Evolutionary conservation across 257 asterid species (phyloP), one percentile per base, ranked within the genome.

Genomic region (Gentiana macrophylla): DNA sequence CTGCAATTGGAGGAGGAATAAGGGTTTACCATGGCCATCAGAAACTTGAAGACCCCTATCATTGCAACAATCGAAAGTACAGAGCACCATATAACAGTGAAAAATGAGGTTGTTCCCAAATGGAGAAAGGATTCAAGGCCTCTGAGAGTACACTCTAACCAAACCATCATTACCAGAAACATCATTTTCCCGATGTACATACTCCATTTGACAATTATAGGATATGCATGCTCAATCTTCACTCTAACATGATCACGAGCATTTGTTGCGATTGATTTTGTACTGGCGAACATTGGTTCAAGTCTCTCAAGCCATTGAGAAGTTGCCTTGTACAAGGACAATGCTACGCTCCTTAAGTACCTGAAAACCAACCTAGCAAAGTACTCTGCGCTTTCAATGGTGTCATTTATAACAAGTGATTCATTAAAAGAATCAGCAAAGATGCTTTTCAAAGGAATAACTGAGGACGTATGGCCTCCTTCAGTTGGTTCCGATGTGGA

Each of bases 141-240:
- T 81, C 98, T 87, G 49, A 87, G 69, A 34, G 86, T 67, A 62
- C 95, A 92, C 52, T 85, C 94, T 82, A 92, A 70, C 97, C 97
- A 92, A 62, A 85, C 74, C 86, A 92, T 75, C 60, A 83, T 69
- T 45, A 92, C 63, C 60, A 92, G 80, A 70, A 92, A 82, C 74
- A 85, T 50, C 50, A 79, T 69, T 63, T 79, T 85, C 62, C 83
- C 85, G 53, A 83, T 59, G 52, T 79, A 77, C 82, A 63, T 65
- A 59, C 79, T 67, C 98, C 94, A 83, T 77, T 76, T 72, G 45
- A 78, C 66, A 53, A 81, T 45, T 47, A 88, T 67, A 51, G 98
- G 97, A 53, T 74, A 68, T 67, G 85, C 87, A 49, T 47, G 66
- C 71, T 78, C 84, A 74, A 77, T 70, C 84, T 85, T 85, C 79